Evolutionary conservation across 2,329 filamentous ascomycete genomes (phyloP).

Genomic region (Plenodomus lindquistii): DNA sequence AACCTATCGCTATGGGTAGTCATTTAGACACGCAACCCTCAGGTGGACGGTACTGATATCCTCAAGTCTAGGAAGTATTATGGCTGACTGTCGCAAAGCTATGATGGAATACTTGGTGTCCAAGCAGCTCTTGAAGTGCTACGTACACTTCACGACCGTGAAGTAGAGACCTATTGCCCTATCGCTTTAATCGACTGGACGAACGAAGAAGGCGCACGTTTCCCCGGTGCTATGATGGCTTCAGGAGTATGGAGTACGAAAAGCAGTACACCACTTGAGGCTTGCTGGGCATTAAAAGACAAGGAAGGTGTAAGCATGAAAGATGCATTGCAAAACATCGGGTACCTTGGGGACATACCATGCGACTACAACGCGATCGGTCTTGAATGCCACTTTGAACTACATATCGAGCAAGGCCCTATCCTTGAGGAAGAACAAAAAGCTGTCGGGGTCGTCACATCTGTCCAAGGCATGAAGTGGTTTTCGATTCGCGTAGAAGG

Average conservation of each 20-base stretch:
- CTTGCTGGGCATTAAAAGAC: constrained; percentile 34
- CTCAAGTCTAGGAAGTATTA: fast-evolving
- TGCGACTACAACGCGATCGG: constrained; percentile 62
- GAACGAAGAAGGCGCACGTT: constrained; percentile 79
- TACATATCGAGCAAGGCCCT: constrained; percentile 83
- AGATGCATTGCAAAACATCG: constrained; percentile 34
- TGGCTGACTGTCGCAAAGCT: constrained; percentile 46
- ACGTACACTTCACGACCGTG: constrained; percentile 41
- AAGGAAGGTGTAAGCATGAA: constrained; percentile 59
- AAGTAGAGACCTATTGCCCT: constrained; percentile 56
- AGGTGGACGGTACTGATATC: constrained; percentile 14
- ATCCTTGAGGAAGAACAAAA: constrained; percentile 65
- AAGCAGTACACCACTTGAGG: constrained; percentile 45
- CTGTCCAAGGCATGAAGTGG: constrained; percentile 76
- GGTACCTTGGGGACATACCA: constrained; percentile 45
- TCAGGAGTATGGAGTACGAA: constrained; percentile 72
- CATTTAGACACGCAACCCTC: constrained; percentile 61
- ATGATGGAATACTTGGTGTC: constrained; percentile 77
- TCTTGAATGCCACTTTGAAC: constrained; percentile 75
- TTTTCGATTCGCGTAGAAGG: constrained; percentile 45
- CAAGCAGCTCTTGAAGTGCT: constrained; percentile 57
- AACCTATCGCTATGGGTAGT: constrained; percentile 38
- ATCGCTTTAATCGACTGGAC: constrained; percentile 78
- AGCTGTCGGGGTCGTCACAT: constrained; percentile 69
- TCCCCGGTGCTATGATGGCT: constrained; percentile 72